Evolutionary conservation across 345 rosid species (phyloP).

Genomic region (Cardamine occulta): DNA sequence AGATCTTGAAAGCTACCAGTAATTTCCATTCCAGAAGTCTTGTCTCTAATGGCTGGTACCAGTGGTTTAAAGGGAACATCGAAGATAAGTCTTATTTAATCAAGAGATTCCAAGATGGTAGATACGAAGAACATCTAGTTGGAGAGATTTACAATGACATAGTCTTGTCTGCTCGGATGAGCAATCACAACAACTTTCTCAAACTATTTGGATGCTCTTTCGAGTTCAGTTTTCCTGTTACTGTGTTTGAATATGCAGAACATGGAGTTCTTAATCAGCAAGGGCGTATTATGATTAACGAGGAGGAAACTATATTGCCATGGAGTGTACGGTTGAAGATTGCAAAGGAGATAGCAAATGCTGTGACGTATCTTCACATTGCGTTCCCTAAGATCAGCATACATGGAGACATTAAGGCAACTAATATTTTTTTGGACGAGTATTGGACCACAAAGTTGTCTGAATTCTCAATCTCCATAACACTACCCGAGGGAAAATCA

Average conservation of each 20-base stretch:
- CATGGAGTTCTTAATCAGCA: background rate
- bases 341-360: constrained; percentile 7
- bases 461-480: background rate
- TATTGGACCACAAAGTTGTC: constrained; percentile 8
- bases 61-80: background rate
- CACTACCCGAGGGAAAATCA: constrained; percentile 11
- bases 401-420: constrained; percentile 27
- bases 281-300: background rate
- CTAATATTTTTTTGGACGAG: constrained; percentile 1
- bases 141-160: background rate
- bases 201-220: constrained; percentile 17
- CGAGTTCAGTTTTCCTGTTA: constrained; percentile 3
- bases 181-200: constrained; percentile 18
- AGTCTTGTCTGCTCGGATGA: background rate
- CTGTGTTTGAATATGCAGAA: constrained; percentile 28
- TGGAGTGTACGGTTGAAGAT: constrained; percentile 18
- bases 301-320: background rate
- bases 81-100: background rate
- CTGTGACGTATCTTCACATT: constrained; percentile 29
- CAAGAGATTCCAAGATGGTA: background rate
- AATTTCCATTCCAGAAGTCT: background rate
- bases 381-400: constrained; percentile 12
- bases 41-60: background rate
- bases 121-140: background rate
- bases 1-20: background rate